These are phyloP conservation scores for Aspergillus arachidicola DNA, from an alignment of 2,329 filamentous ascomycete genomes.

Conservation along the genomic window DNA sequence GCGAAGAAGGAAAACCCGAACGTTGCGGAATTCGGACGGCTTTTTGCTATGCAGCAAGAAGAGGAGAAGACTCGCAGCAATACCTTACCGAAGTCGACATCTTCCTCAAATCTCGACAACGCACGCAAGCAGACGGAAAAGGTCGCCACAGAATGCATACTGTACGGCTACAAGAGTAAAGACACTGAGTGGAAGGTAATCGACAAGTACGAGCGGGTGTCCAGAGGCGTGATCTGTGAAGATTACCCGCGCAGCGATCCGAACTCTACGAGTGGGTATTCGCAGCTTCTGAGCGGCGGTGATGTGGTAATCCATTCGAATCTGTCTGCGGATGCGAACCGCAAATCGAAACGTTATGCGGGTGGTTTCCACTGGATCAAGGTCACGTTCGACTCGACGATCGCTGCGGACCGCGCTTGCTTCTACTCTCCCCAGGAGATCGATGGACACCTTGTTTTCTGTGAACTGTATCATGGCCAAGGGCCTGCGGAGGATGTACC, in stretches of 20 bases:
- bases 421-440: constrained; percentile 73
- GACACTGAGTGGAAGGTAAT: constrained; percentile 78
- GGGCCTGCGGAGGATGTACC: constrained; percentile 67
- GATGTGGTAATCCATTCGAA: constrained; percentile 69
- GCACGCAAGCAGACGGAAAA: constrained; percentile 45
- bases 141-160: constrained; percentile 75
- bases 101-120: constrained; percentile 44
- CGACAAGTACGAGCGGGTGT: constrained; percentile 83
- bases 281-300: constrained; percentile 71
- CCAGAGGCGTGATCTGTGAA: constrained; percentile 79
- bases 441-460: constrained; percentile 70
- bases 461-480: constrained; percentile 68
- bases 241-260: constrained; percentile 90
- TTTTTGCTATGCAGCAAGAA: constrained; percentile 50
- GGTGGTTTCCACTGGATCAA: constrained; percentile 93
- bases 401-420: constrained; percentile 70
- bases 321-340: constrained; percentile 71
- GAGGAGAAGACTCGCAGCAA: constrained; percentile 40
- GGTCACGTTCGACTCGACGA: constrained; percentile 74
- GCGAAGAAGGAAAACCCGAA: constrained; percentile 60
- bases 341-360: constrained; percentile 77
- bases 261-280: constrained; percentile 68
- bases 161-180: constrained; percentile 79
- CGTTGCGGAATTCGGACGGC: constrained; percentile 49
- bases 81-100: constrained; percentile 42